These are phyloP conservation scores for Dissoconium aciculare DNA, from an alignment of 2,329 filamentous ascomycete species.

Conservation along the genomic window DNA sequence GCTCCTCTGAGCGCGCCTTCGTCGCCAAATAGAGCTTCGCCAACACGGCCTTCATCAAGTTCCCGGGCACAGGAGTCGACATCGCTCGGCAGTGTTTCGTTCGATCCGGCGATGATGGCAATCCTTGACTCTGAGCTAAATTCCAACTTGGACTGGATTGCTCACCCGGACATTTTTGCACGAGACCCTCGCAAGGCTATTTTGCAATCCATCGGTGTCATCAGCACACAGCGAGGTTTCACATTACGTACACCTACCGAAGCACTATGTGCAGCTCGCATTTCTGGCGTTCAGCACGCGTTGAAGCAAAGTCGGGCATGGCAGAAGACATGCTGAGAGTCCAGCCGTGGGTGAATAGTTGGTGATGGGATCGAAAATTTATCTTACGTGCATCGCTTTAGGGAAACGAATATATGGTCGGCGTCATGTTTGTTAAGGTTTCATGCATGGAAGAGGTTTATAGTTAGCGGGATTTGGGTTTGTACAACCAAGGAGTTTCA, in stretches of 20 bases:
- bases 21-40: slow-evolving; percentile 15
- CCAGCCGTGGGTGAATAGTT: too few relatives aligned
- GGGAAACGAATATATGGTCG: too few relatives aligned
- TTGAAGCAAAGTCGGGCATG: slow-evolving; percentile 79
- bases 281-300: slow-evolving; percentile 64
- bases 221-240: slow-evolving; percentile 83
- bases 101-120: slow-evolving; percentile 65
- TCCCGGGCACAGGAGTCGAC: slow-evolving; percentile 1
- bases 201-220: slow-evolving; percentile 89
- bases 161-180: slow-evolving; percentile 85
- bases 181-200: slow-evolving; percentile 91
- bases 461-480: too few relatives aligned
- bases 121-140: slow-evolving; percentile 87
- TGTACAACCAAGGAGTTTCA: too few relatives aligned
- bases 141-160: slow-evolving; percentile 89
- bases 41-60: slow-evolving; percentile 8
- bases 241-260: slow-evolving; percentile 87
- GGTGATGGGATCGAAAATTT: too few relatives aligned
- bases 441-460: too few relatives aligned
- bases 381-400: too few relatives aligned
- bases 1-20: neutral
- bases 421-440: too few relatives aligned
- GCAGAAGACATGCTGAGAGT: too few relatives aligned
- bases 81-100: slow-evolving; percentile 45
- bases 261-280: slow-evolving; percentile 71